A percentile compares a stretch with the other conserved stretches of the same genome.
These are phyloP conservation scores for Agarophyton chilense DNA, from an alignment of 23 red algal species.

Conservation along the genomic window DNA sequence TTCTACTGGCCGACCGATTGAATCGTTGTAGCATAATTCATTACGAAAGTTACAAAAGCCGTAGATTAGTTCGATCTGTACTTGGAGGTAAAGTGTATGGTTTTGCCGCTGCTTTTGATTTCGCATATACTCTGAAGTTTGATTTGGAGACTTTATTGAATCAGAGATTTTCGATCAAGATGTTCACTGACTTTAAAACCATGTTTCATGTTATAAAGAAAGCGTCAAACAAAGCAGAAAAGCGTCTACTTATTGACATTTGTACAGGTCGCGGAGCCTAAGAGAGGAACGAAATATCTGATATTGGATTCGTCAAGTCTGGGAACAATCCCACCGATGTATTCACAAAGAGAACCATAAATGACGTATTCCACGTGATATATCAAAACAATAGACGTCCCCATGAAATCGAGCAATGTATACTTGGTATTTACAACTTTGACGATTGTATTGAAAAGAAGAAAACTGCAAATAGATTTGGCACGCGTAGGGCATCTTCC, in stretches of 20 bases:
- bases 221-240: not conserved
- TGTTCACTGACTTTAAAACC: not conserved
- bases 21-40: not conserved
- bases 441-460: no score
- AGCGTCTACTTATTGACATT: not conserved
- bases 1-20: not conserved
- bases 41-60: slow-evolving; percentile 8
- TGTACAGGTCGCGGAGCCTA: not conserved
- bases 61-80: not conserved
- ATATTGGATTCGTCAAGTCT: not conserved
- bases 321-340: not conserved
- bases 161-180: not conserved
- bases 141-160: not conserved
- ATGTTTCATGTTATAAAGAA: not conserved
- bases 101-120: slow-evolving; percentile 16
- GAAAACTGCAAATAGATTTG: no score
- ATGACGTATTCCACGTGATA: no score
- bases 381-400: no score
- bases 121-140: not conserved
- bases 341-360: not conserved
- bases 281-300: not conserved
- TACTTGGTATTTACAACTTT: no score
- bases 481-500: no score
- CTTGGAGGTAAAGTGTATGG: not conserved
- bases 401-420: no score